Evolutionary conservation across 139 green algal genomes (phyloP).

Genomic region (Coccomyxa sp.): DNA sequence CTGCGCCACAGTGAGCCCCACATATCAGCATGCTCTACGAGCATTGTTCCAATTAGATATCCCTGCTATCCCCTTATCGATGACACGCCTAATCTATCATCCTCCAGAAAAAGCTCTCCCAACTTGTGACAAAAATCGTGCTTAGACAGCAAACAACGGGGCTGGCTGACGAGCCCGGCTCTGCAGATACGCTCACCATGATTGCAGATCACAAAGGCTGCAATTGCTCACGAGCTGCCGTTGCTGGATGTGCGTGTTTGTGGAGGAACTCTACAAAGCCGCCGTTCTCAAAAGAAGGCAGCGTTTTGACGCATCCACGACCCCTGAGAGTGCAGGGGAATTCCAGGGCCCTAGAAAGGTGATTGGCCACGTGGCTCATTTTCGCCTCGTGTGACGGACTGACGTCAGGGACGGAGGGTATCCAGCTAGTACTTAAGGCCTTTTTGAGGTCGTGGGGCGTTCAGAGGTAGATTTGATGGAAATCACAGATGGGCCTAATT

Average conservation of each 20-base stretch:
- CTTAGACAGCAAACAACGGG: background rate
- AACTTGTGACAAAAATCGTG: background rate
- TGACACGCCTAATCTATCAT: background rate
- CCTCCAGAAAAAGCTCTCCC: background rate
- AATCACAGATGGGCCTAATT: no score
- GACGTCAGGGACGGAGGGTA: no score
- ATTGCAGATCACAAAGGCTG: background rate
- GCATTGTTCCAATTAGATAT: no score
- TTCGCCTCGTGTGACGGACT: no score
- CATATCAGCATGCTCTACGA: background rate
- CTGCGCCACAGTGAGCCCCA: background rate
- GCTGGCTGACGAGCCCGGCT: background rate
- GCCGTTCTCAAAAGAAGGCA: no score
- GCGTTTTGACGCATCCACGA: no score
- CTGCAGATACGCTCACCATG: background rate
- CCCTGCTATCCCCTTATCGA: background rate
- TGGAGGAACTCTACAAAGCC: background rate
- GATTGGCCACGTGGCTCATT: no score
- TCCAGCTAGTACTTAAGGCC: no score
- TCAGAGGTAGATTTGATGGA: no score
- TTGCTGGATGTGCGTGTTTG: background rate
- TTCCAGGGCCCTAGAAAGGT: no score
- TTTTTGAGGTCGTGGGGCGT: no score
- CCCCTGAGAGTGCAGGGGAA: no score
- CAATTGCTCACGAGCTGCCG: background rate